A percentile compares a stretch with the other conserved stretches of the same genome.
Conservation (phyloP, 176 grass and related monocot species). For the Pharus latifolius region DNA sequence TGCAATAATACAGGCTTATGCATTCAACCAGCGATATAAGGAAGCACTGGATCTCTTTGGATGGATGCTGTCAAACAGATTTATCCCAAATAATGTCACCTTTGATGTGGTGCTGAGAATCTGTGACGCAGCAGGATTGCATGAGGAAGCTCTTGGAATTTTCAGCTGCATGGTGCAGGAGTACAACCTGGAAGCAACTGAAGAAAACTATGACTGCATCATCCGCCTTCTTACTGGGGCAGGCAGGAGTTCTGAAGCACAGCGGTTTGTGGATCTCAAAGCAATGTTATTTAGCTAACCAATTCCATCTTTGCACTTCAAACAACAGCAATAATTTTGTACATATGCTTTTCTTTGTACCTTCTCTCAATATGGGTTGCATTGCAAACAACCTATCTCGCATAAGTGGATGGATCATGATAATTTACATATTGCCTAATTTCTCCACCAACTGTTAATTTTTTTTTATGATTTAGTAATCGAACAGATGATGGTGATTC, state of each 20-base stretch:
- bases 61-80: conserved; percentile 59
- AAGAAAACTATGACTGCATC: conserved; percentile 74
- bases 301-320: not conserved
- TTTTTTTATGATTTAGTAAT: not conserved
- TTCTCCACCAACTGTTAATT: not conserved
- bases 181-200: conserved; percentile 60
- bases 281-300: conserved; percentile 33
- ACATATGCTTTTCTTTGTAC: conserved; percentile 5
- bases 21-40: conserved; percentile 35
- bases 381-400: not conserved
- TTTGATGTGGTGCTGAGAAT: conserved; percentile 60
- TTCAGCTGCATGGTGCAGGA: conserved; percentile 59
- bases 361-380: not conserved
- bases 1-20: conserved; percentile 76
- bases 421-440: not conserved
- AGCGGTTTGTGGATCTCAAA: conserved; percentile 60
- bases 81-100: conserved; percentile 61
- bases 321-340: conserved; percentile 12
- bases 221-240: conserved; percentile 44
- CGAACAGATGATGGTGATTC: not conserved
- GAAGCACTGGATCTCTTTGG: conserved; percentile 68
- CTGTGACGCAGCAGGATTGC: conserved; percentile 39
- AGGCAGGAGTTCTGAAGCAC: conserved; percentile 52
- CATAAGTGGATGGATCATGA: too few species aligned
- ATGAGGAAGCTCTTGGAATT: conserved; percentile 48